Evolutionary conservation across 345 rosid genomes (phyloP).

Genomic region (Pistacia integerrima): DNA sequence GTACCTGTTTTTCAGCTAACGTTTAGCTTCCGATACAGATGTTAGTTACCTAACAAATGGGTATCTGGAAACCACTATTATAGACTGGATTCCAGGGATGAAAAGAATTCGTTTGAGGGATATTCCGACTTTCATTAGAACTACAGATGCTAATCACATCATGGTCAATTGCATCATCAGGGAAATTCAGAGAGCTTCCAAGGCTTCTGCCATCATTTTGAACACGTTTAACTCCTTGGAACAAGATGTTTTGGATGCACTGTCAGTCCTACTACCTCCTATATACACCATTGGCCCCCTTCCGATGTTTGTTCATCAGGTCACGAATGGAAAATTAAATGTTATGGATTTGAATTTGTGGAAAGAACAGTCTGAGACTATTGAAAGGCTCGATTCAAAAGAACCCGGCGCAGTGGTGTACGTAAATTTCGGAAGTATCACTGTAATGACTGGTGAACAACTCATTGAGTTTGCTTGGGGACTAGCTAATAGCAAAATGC

Average conservation of each 20-base stretch:
- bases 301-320: not conserved
- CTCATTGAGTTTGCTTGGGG: no score
- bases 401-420: conserved; percentile 18
- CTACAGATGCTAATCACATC: not conserved
- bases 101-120: no score
- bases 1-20: no score
- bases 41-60: no score
- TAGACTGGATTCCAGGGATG: no score
- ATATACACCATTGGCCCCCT: not conserved
- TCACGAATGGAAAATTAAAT: not conserved
- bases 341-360: conserved; percentile 16
- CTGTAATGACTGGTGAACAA: no score
- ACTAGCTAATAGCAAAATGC: no score
- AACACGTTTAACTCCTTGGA: not conserved
- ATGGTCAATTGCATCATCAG: not conserved
- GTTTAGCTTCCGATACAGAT: no score
- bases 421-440: no score
- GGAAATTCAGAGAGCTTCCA: not conserved
- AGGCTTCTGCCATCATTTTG: not conserved
- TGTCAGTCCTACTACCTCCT: not conserved
- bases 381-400: conserved; percentile 17
- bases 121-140: not conserved
- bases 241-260: not conserved
- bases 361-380: conserved; percentile 21
- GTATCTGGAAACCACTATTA: no score